Conservation (phyloP, 2,329 filamentous ascomycete species). For the Fusarium sp. region DNA sequence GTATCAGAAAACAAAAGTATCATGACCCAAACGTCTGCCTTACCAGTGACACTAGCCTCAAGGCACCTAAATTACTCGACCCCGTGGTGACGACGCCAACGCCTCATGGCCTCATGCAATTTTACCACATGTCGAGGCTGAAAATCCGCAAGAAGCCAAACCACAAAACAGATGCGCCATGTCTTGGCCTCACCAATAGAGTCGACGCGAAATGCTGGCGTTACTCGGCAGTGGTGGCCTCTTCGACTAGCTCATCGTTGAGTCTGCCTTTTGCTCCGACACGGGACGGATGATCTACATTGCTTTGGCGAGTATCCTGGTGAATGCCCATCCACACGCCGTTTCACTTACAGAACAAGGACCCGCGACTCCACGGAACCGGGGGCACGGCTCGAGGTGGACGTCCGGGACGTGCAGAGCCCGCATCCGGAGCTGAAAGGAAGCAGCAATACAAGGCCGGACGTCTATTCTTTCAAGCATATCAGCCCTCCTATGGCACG, state of each 20-base stretch:
- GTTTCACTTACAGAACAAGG: background rate
- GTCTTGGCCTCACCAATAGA: background rate
- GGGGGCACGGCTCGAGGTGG: background rate
- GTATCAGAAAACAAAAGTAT: background rate
- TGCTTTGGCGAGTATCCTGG: background rate
- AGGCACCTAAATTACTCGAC: conserved; percentile 5
- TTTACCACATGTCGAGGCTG: background rate
- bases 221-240: background rate
- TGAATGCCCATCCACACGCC: background rate
- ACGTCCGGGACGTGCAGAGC: background rate
- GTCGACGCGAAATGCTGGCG: background rate
- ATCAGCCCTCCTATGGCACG: background rate
- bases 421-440: background rate
- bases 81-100: background rate
- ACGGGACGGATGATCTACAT: background rate
- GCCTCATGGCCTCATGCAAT: conserved; percentile 13
- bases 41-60: background rate
- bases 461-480: background rate
- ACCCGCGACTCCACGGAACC: background rate
- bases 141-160: background rate
- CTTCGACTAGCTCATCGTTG: background rate
- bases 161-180: background rate
- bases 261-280: background rate
- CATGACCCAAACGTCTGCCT: background rate
- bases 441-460: background rate